Evolutionary conservation across 495 filamentous ascomycete species (phyloP), one percentile per base, ranked within the genome.

Genomic region (Xylaria intraflava): DNA sequence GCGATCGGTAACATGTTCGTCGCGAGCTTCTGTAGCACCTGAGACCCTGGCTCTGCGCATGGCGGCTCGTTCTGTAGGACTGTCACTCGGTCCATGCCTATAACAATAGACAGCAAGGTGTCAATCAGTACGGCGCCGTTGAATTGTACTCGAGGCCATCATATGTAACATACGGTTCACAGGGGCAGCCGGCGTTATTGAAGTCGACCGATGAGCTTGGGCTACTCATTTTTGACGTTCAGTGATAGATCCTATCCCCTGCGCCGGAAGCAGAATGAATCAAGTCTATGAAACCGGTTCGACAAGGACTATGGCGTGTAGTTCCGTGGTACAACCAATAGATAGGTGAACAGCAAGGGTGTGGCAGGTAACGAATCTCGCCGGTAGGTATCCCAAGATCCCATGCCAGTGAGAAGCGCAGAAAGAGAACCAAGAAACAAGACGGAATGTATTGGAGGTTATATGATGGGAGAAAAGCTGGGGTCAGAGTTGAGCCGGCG

Each of bases 1-100:
- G 38, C 52, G 52, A 27, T 55, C 44, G 10, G 6, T 49, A 35
- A 31, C 12, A 20, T 55, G 52, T 38, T 55, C 45, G 9, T 42
- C 19, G 20, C 26, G 1, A 43, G 19, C 27, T 45, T 55, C 17
- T 14, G 11, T 48, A 17, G 33, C 36, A 36, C 38, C 12, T 12
- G 29, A 36, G 19, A 55, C 19, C 20, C 52, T 17, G 0, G 14
- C 23, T n/a, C 33, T 4, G 41, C 14, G 36, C 44, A 55, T 42
- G 17, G 36, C 33, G 14, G n/a, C 38, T 14, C 11, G 35, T 39
- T 54, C 51, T 24, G 42, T 27, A 9, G 45, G 10, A 31, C 35
- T 55, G 22, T 29, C n/a, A n/a, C 29, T 33, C 10, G 26, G 26
- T 9, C 7, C 6, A 17, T 55, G 36, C 9, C 52, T 55, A n/a